Conservation (phyloP, 768 basidiomycete species). For the Leccinellum albellum region DNA sequence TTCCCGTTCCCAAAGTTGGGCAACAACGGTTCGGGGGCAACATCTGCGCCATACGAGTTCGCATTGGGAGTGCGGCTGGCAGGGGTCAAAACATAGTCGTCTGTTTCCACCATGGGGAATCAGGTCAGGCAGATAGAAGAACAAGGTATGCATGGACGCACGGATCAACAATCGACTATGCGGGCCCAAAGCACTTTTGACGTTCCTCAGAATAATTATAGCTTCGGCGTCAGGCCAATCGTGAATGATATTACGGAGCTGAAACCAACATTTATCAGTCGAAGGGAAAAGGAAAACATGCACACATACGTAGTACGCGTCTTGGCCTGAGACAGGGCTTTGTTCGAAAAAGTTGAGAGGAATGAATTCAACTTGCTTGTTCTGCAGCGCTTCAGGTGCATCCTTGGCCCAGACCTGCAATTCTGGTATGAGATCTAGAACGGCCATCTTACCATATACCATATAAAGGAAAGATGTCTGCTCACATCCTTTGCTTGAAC, state of each 20-base stretch:
- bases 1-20: conserved; percentile 46
- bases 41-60: conserved; percentile 13
- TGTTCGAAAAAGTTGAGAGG: conserved; percentile 22
- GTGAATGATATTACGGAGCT: conserved; percentile 31
- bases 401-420: conserved; percentile 16
- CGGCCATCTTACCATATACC: neutral
- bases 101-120: conserved; percentile 2
- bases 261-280: neutral
- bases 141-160: conserved; percentile 13
- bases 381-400: conserved; percentile 16
- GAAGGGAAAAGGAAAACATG: neutral
- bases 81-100: conserved; percentile 19
- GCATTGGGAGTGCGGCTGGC: conserved; percentile 7
- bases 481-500: conserved; percentile 19
- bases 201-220: conserved; percentile 27
- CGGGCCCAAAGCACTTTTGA: conserved; percentile 27
- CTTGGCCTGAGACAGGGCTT: conserved; percentile 12
- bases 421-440: neutral
- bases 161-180: conserved; percentile 34
- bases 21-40: conserved; percentile 44
- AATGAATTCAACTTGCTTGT: conserved; percentile 12
- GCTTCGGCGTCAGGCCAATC: conserved; percentile 37
- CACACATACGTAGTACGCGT: conserved; percentile 25
- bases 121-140: neutral
- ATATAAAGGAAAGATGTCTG: neutral